Evolutionary conservation across 768 basidiomycete genomes (phyloP).

Genomic region (Rhodotorula kratochvilovae): DNA sequence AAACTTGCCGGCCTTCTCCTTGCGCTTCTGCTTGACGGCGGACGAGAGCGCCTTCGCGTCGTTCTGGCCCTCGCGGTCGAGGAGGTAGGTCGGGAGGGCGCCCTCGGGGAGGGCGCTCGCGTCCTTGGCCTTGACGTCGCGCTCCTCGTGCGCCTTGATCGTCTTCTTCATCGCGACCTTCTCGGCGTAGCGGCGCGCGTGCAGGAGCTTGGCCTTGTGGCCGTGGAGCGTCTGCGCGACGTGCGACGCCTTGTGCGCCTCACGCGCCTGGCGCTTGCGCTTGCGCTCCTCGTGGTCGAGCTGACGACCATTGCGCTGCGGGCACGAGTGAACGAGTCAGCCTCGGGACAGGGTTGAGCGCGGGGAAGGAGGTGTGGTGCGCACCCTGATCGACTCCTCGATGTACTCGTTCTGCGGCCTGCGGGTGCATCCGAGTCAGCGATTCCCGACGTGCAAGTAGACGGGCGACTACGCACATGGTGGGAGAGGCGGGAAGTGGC

Average conservation of each 20-base stretch:
- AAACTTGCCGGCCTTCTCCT: constrained; percentile 98
- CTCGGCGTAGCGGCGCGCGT: constrained; percentile 91
- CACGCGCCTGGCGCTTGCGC: constrained; percentile 54
- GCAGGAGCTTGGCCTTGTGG: constrained; percentile 94
- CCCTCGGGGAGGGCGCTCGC: constrained; percentile 71
- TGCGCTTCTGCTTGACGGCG: constrained; percentile 96
- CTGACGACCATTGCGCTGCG: constrained; percentile 77
- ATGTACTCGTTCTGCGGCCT: constrained; percentile 88
- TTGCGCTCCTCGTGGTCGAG: constrained; percentile 93
- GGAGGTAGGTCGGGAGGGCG: constrained; percentile 88
- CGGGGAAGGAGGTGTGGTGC: background rate
- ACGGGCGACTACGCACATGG: background rate
- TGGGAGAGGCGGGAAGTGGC: background rate
- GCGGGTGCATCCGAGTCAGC: background rate
- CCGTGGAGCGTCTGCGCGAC: constrained; percentile 91
- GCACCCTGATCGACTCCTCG: constrained; percentile 83
- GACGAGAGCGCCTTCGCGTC: constrained; percentile 93
- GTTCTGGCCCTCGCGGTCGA: constrained; percentile 96
- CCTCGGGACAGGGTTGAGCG: background rate
- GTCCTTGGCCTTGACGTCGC: constrained; percentile 92
- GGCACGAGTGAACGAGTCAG: background rate
- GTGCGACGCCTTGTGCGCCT: constrained; percentile 61
- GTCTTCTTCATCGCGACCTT: constrained; percentile 99
- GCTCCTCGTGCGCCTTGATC: constrained; percentile 98
- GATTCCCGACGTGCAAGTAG: no score